These are phyloP conservation scores for Neurospora sp. DNA, from an alignment of 495 filamentous ascomycete species.

Conservation along the genomic window DNA sequence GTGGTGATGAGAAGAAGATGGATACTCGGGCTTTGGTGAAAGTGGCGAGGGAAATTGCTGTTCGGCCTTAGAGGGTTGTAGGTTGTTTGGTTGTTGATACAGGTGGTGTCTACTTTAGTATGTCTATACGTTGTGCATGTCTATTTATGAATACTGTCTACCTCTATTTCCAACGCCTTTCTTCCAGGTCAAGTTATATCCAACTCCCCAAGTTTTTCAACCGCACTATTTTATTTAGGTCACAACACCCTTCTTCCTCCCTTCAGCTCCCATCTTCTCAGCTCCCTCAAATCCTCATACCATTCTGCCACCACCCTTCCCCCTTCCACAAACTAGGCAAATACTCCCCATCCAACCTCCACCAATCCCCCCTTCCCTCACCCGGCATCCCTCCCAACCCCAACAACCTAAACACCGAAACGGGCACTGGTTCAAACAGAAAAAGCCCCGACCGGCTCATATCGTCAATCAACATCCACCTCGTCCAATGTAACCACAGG, in stretches of 20 bases:
- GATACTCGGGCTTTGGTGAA: slow-evolving; percentile 6
- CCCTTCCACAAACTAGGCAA: slow-evolving; percentile 41
- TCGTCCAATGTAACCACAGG: slow-evolving; percentile 50
- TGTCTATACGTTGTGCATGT: too few species aligned
- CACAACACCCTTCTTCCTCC: background rate
- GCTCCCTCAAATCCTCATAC: slow-evolving; percentile 33
- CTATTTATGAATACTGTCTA: background rate
- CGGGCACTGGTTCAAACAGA: slow-evolving; percentile 59
- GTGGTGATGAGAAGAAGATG: slow-evolving; percentile 5
- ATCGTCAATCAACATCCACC: slow-evolving; percentile 47
- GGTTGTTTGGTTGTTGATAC: too few species aligned
- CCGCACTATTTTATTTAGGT: background rate
- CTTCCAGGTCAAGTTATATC: background rate
- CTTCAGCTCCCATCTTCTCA: background rate
- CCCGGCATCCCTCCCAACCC: slow-evolving; percentile 34
- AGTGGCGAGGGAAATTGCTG: background rate
- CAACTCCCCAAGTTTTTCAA: background rate
- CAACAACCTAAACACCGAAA: slow-evolving; percentile 47
- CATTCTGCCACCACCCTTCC: slow-evolving; percentile 55
- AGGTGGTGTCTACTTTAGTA: too few species aligned
- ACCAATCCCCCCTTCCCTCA: slow-evolving; percentile 44
- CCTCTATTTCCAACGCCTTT: background rate
- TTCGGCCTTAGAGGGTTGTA: background rate
- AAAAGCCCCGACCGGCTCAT: slow-evolving; percentile 51
- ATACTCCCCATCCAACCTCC: slow-evolving; percentile 42